phyloP scores from a whole-genome alignment of 371 early-diverging fungal species.

The Mortierella sp. region DNA sequence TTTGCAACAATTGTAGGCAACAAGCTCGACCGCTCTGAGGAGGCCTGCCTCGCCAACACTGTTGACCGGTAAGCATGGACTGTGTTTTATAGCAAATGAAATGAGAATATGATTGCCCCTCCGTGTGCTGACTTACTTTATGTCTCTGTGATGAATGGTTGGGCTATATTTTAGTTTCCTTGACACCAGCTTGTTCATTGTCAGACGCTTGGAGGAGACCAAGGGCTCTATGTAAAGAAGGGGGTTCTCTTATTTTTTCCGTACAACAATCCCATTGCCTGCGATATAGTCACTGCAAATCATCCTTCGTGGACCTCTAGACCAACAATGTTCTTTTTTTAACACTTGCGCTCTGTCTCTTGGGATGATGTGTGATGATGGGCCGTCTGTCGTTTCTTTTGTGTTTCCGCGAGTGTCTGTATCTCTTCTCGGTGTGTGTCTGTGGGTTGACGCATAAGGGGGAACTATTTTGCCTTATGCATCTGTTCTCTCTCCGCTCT shows the following conservation, averaged over 20 bases:
- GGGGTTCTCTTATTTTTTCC: neutral
- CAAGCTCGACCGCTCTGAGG: conserved; percentile 74
- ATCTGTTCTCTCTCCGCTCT: neutral
- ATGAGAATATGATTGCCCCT: no score
- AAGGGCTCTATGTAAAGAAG: conserved; percentile 56
- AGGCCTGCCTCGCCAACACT: conserved; percentile 83
- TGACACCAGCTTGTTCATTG: conserved; percentile 79
- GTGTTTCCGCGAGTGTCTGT: no score
- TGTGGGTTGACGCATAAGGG: no score
- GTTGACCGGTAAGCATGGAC: conserved; percentile 68
- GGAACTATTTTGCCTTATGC: no score
- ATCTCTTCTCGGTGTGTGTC: no score
- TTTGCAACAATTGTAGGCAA: conserved; percentile 58
- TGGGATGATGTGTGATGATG: no score
- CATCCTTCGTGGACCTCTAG: no score
- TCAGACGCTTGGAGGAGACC: conserved; percentile 73
- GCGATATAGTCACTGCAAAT: no score
- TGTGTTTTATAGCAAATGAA: no score
- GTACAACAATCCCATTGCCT: neutral
- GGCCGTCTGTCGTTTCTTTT: no score
- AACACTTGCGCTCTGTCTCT: no score
- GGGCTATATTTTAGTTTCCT: conserved; percentile 63
- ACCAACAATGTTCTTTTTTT: no score
- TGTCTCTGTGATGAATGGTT: neutral
- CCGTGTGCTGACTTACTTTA: neutral